A percentile compares a stretch with the other conserved stretches of the same genome.
Evolutionary conservation across 306 rosid genomes (phyloP).

Genomic region (apple (Malus domestica)): DNA sequence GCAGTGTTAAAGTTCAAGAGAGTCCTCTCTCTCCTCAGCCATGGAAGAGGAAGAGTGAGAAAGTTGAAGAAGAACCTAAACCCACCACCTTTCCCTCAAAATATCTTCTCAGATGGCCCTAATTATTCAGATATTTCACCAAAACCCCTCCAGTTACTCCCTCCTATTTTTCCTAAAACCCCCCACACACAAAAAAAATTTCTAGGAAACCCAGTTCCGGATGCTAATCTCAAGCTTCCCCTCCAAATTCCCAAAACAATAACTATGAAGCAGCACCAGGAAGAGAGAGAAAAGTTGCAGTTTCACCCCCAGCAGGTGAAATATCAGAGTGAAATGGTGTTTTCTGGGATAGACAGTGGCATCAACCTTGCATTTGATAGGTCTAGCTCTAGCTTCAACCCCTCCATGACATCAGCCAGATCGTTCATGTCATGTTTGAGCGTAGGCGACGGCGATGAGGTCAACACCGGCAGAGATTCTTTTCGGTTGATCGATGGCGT

Average conservation of each 20-base stretch:
- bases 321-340: conserved; percentile 58
- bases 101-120: conserved; percentile 59
- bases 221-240: conserved; percentile 48
- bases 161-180: conserved; percentile 30
- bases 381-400: conserved; percentile 49
- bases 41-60: conserved; percentile 80
- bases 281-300: conserved; percentile 32
- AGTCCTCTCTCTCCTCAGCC: conserved; percentile 65
- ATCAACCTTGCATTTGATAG: conserved; percentile 70
- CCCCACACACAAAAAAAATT: not conserved
- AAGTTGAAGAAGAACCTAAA: conserved; percentile 37
- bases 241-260: conserved; percentile 41
- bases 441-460: conserved; percentile 70
- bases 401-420: conserved; percentile 69
- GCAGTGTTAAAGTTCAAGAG: conserved; percentile 74
- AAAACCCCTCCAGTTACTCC: conserved; percentile 35
- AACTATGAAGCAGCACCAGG: conserved; percentile 31
- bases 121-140: conserved; percentile 31
- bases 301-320: conserved; percentile 47
- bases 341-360: conserved; percentile 55
- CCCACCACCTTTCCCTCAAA: conserved; percentile 44
- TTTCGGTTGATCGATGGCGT: conserved; percentile 61
- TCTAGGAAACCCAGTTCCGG: conserved; percentile 55
- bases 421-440: conserved; percentile 88
- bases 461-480: conserved; percentile 51